Base-by-base conservation (phyloP, 192 early-diverging fungal genomes). In the Rhizoclosmatium globosum region DNA sequence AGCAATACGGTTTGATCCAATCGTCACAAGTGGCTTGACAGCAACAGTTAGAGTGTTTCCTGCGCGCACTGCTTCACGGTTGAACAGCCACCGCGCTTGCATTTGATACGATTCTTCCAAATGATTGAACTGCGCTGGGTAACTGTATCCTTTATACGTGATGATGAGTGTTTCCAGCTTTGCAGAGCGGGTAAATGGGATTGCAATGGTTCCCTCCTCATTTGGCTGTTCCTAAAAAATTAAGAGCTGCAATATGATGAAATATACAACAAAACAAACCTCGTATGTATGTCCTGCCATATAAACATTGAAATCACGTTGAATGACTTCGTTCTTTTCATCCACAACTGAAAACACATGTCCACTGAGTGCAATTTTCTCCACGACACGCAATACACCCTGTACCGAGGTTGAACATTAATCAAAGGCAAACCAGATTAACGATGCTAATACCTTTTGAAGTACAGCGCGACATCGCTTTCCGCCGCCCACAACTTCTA, bases 391-490 rank as follows among this genome's bases (percentile, higher is more conserved):
- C 4, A 56, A 71, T 7, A 44, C 6, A 6, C 69, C 69, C 69
- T 68, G 2, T 56, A 56, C 21, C 43, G 15, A 42, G 44, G 43
- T 68, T 13, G 17, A 42, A 46, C 7, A 17, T 53, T 7, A 53
- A 17, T 13, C 6, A 53, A 53, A 0, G 50, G 50, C 6, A 53
- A 62, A 62, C 7, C 9, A 56, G 19, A 56, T 56, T n/a, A 62
- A 62, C 7, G 1, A 23, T 62, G 60, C 15, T 3, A 57, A 57
- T 15, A 60, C 72, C 72, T 60, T 64, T 9, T 39, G 6, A 9
- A 74, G 9, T 11, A 74, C 72, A 47, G 72, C 72, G 15, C 72
- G 56, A 44, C 72, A 74, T 13, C 59, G 38, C 59, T 64, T 74
- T 15, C 72, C 60, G 6, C 41, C 72, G 44, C 59, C 72, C 11